Base-by-base conservation (phyloP, 257 asterid species). In the Gentiana straminea region DNA sequence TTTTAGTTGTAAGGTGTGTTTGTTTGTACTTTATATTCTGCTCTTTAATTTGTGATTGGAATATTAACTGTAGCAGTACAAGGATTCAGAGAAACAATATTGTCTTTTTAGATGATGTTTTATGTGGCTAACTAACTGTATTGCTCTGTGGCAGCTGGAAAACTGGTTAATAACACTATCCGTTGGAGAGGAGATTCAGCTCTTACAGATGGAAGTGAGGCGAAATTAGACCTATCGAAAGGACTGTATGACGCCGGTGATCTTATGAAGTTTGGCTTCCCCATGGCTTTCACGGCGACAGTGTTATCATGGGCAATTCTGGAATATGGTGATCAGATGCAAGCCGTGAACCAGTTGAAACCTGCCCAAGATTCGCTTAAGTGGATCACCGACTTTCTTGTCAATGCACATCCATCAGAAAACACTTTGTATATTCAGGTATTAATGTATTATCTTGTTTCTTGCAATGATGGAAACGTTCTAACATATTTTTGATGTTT, bases 161-260 rank as follows among this genome's bases (percentile, higher is more conserved):
- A 77, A 60, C 60, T 90, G 81, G 92, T 57, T 52, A 60, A 81
- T 8, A 84, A 81, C 52, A 51, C 34, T 49, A 84, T 90, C 64
- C 10, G 78, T 0, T 90, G 98, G 98, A 70, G 98, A 65, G 98
- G 95, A 36, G 80, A 84, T 67, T 90, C 98, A 10, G 91, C 69
- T 36, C 66, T 90, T 36, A 52, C 64, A 32, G 98, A 90, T 54
- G 98, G 98, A 32, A 81, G 59, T 15, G 72, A 73, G 15, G 96
- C 75, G 34, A 81, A 75, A 52, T 1, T 90, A 66, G 96, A 90
- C 73, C 95, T 90, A 7, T 84, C 95, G 0, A 87, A 77, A 72
- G 98, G 98, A 10, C 79, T 90, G 95, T 90, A 76, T 45, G 96
- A 90, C 65, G 96, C 96, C 0, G 98, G 98, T 3, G 95, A 90